Evolutionary conservation across 2,329 filamentous ascomycete species (phyloP), one percentile per base, ranked within the genome.

Genomic region (Aspergillus ibericus): DNA sequence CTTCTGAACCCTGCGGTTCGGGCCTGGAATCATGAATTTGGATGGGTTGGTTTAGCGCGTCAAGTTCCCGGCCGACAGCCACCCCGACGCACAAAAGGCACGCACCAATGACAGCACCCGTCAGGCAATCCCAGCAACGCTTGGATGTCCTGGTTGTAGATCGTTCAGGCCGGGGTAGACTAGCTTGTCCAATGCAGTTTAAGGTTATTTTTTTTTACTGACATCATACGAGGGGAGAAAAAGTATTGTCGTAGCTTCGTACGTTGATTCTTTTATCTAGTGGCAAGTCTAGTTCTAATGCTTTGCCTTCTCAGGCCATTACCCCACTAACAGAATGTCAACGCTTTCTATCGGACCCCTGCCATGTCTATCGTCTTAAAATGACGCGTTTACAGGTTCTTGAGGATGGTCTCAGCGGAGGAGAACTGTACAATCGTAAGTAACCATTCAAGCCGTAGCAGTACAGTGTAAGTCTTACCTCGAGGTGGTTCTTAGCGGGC

Each of bases 401-500:
- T 68, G 59, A 78, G 68, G 59, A 78, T 72, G 58, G 71, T 66
- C 32, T 75, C 72, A 40, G 72, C 76, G 50, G 72, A 67, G 35
- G 75, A 77, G 52, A 77, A 75, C 75, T 77, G 54, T 50, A 36
- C 29, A 5, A 44, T 20, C 9, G 55, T 61, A 25, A 66, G 59
- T 22, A 34, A 25, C 22, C 18, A 48, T 40, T 34, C 48, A 49
- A 51, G 10, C 10, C 29, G 48, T 15, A 79, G n/a, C n/a, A 18
- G 7, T 32, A 20, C 25, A 22, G 13, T 47, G 27, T 16, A 20
- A 36, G 49, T 35, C 65, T 53, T 63, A 83, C 78, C 75, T 82
- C 69, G 36, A 72, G 66, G 61, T 66, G 58, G 65, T 75, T 71
- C 68, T 71, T 73, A 48, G 65, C 83, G 63, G 73, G 75, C 80